Conservation (phyloP, 1,284 basidiomycete genomes). For the Vanrija humicola region DNA sequence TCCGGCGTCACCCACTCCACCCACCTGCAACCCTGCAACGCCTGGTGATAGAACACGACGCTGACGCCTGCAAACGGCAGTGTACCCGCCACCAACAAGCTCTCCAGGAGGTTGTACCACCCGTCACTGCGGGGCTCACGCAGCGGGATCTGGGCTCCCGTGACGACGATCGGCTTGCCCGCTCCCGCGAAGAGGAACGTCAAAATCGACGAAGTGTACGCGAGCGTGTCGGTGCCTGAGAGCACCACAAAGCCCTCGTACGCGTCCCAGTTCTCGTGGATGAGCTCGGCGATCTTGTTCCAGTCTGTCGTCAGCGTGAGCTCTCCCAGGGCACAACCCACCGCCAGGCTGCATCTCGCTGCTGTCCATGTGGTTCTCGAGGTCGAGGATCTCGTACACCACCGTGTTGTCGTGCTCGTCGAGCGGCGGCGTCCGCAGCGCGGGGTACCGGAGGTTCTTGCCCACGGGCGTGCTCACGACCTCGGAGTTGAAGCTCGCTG, state of each 20-base stretch:
- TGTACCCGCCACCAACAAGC: constrained; percentile 38
- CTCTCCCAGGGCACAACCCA: constrained; percentile 13
- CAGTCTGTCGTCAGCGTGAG: constrained; percentile 29
- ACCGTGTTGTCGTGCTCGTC: constrained; percentile 34
- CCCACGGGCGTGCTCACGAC: constrained; percentile 24
- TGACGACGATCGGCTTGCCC: constrained; percentile 45
- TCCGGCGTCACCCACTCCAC: background rate
- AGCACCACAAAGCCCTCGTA: constrained; percentile 46
- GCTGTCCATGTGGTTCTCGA: constrained; percentile 45
- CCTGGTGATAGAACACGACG: constrained; percentile 43
- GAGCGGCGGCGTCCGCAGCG: constrained; percentile 36
- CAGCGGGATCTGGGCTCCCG: constrained; percentile 45
- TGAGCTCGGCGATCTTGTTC: constrained; percentile 40
- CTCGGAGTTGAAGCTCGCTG: background rate
- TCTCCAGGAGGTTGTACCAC: constrained; percentile 45
- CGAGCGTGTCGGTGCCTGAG: constrained; percentile 44
- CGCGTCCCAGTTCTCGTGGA: constrained; percentile 40
- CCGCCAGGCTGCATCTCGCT: constrained; percentile 45
- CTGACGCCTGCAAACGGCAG: constrained; percentile 43
- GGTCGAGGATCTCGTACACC: constrained; percentile 43
- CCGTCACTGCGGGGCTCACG: constrained; percentile 41
- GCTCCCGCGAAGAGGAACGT: constrained; percentile 42
- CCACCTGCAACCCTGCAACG: constrained; percentile 31
- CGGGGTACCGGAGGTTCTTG: constrained; percentile 32
- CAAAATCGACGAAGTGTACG: constrained; percentile 43